Evolutionary conservation across 2,329 filamentous ascomycete species (phyloP).

Genomic region (Penicillium sclerotiorum): DNA sequence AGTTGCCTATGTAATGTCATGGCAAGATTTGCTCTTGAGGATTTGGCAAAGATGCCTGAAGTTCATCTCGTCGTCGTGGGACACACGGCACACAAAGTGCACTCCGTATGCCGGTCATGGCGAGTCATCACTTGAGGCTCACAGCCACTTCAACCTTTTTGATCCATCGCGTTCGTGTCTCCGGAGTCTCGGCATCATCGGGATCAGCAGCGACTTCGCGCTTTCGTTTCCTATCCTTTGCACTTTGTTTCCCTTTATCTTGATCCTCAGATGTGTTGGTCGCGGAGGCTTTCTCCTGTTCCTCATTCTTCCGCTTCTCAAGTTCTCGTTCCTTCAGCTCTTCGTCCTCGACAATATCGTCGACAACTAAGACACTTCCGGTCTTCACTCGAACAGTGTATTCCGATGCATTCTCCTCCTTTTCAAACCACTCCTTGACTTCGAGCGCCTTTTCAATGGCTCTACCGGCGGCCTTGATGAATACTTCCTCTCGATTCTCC

Average conservation of each 20-base stretch:
- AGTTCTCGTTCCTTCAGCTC: constrained; percentile 31
- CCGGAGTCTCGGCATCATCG: constrained; percentile 41
- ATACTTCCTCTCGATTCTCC: constrained; percentile 53
- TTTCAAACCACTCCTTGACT: constrained; percentile 60
- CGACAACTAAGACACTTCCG: constrained; percentile 60
- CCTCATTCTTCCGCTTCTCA: constrained; percentile 24
- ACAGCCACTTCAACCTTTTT: constrained; percentile 52
- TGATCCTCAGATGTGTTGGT: constrained; percentile 10
- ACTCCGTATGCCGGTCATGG: too few species aligned
- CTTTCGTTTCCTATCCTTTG: constrained; percentile 34
- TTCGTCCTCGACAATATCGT: constrained; percentile 58
- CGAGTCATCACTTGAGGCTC: constrained; percentile 44
- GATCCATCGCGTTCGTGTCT: constrained; percentile 50
- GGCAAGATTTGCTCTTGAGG: too few species aligned
- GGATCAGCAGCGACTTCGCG: constrained; percentile 21
- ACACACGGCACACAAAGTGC: too few species aligned
- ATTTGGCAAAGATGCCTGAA: too few species aligned
- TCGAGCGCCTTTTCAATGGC: constrained; percentile 61
- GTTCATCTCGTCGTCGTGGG: too few species aligned
- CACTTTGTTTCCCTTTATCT: constrained; percentile 14
- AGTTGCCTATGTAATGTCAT: too few species aligned
- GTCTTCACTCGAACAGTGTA: constrained; percentile 57
- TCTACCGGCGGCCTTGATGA: constrained; percentile 62
- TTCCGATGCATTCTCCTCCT: constrained; percentile 50
- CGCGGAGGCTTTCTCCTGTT: constrained; percentile 16